These are phyloP conservation scores for Amoebophrya sp. DNA, from an alignment of 169 alveolate species.

Conservation along the genomic window DNA sequence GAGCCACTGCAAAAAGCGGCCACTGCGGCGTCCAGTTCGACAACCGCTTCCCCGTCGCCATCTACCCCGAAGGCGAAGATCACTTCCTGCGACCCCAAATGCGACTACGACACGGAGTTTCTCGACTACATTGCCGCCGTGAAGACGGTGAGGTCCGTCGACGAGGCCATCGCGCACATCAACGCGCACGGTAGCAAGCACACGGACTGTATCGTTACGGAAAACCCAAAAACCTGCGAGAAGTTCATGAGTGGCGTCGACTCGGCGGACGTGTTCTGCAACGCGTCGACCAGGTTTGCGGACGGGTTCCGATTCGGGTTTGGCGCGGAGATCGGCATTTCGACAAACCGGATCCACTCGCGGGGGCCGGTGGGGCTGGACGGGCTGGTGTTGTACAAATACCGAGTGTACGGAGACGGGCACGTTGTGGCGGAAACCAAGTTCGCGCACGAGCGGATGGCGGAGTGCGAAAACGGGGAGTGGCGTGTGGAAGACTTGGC, in stretches of 20 bases:
- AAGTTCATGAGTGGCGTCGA: conserved; percentile 36
- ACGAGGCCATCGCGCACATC: conserved; percentile 41
- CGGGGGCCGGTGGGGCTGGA: conserved; percentile 55
- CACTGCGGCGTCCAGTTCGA: too few relatives aligned
- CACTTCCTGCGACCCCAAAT: neutral
- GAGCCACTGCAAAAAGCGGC: too few relatives aligned
- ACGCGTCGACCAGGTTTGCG: conserved; percentile 45
- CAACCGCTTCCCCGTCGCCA: too few relatives aligned
- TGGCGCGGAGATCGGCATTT: conserved; percentile 51
- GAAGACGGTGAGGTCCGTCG: conserved; percentile 21
- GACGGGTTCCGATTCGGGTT: conserved; percentile 51
- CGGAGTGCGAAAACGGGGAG: too few relatives aligned
- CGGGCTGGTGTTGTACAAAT: conserved; percentile 44
- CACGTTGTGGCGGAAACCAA: too few relatives aligned
- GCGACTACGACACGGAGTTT: conserved; percentile 36
- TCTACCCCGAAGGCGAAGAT: too few relatives aligned
- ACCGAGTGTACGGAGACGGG: conserved; percentile 41
- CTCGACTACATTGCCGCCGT: conserved; percentile 34
- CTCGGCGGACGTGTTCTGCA: conserved; percentile 42
- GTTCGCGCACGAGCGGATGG: too few relatives aligned
- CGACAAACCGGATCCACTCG: conserved; percentile 45
- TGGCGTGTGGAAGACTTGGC: too few relatives aligned
- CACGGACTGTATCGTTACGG: conserved; percentile 45
- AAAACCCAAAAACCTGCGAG: conserved; percentile 17
- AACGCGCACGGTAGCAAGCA: conserved; percentile 47